These are phyloP conservation scores for Suillus lakei DNA, from an alignment of 768 basidiomycete species.

Conservation along the genomic window DNA sequence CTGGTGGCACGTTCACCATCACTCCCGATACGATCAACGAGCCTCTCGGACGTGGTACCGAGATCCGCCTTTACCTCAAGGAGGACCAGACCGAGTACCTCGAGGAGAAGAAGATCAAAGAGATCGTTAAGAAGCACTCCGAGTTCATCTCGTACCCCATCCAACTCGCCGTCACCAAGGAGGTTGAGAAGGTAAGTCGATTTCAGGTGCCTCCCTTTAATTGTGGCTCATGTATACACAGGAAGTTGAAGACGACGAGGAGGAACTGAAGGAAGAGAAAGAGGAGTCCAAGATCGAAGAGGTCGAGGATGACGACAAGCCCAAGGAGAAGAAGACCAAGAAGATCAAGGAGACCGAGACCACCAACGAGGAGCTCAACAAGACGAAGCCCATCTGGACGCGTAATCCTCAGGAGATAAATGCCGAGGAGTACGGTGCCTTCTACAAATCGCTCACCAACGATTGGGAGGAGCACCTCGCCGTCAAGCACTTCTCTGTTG, in stretches of 20 bases:
- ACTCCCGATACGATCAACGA: slow-evolving; percentile 91
- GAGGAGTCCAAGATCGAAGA: slow-evolving; percentile 82
- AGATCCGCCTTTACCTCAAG: slow-evolving; percentile 92
- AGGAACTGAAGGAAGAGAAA: slow-evolving; percentile 73
- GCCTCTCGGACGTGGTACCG: slow-evolving; percentile 90
- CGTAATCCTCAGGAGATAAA: slow-evolving; percentile 96
- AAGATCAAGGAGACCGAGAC: slow-evolving; percentile 88
- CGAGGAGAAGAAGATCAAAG: slow-evolving; percentile 99
- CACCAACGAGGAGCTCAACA: slow-evolving; percentile 98
- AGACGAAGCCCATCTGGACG: slow-evolving; percentile 99
- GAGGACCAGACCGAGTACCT: slow-evolving; percentile 99
- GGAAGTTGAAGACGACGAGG: slow-evolving; percentile 88
- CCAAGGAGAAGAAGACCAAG: slow-evolving; percentile 93
- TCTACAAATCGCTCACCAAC: slow-evolving; percentile 99
- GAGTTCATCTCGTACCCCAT: slow-evolving; percentile 99
- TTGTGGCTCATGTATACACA: slow-evolving; percentile 34
- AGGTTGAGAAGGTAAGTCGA: slow-evolving; percentile 90
- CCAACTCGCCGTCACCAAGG: slow-evolving; percentile 97
- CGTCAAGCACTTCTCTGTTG: slow-evolving; percentile 99
- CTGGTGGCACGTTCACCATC: slow-evolving; percentile 99
- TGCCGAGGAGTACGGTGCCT: slow-evolving; percentile 88
- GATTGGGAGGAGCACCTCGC: slow-evolving; percentile 99
- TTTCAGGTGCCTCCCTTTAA: background rate
- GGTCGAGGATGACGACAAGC: slow-evolving; percentile 82
- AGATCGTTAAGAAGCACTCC: slow-evolving; percentile 99